Base-by-base conservation (phyloP, 495 filamentous ascomycete species). In the Xylaria longipes region DNA sequence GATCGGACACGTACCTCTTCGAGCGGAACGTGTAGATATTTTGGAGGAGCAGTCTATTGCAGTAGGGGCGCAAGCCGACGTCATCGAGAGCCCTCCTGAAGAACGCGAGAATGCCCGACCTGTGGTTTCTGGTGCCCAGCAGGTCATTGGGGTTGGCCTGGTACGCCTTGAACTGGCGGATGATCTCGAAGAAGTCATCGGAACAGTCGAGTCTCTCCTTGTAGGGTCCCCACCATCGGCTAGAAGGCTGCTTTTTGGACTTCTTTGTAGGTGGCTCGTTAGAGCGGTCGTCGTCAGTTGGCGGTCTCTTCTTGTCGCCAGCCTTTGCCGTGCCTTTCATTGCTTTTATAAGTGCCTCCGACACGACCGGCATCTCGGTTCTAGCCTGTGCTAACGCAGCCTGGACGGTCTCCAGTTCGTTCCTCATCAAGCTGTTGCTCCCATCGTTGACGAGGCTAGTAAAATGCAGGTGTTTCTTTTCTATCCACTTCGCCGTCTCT, bases 161-260 rank as follows among this genome's bases (percentile, higher is more conserved):
- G 41, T 71, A 71, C n/a, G 25, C 48, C 62, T 60, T 71, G 29
- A 5, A 71, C 12, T 71, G 14, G 29, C n/a, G 3, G 39, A 71
- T 33, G 31, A 66, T 45, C n/a, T 60, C 62, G 29, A 71, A 71
- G n/a, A 65, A 66, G 0, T 27, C n/a, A n/a, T 60, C 46, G 14
- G 58, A 37, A 35, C 61, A 50, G 50, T 14, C 29, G 29, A 71
- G 69, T 50, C 60, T 71, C 27, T 37, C 46, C 17, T 66, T 71
- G 6, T 60, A 3, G 1, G 69, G 48, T 39, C 69, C 69, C 61
- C 62, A 71, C 69, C 69, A 71, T 22, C 39, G 1, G 8, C 29
- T 50, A 1, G 29, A 11, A 5, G 8, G 35, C 9, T 64, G 8
- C 11, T 58, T 20, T 25, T 45, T 71, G 7, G 17, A 1, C 37